Base-by-base conservation (phyloP, 768 basidiomycete species). In the Calocybe cyanea region DNA sequence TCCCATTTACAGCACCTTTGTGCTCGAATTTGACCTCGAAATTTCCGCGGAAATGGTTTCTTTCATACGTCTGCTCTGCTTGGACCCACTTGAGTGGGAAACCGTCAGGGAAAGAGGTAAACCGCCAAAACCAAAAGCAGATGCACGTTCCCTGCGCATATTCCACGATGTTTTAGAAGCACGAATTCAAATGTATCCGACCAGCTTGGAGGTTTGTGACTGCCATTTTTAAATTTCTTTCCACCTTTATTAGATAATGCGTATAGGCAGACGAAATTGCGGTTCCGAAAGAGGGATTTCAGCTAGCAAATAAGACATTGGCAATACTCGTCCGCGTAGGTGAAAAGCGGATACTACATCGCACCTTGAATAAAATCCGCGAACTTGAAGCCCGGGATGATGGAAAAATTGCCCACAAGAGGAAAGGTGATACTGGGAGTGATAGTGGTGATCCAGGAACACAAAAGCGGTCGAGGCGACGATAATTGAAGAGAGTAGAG, bases 241-340 rank as follows among this genome's bases (percentile, higher is more conserved):
- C 23, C 21, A 40, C 30, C 17, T 32, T 35, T 23, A 18, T 41
- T 21, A 52, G 35, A 28, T 20, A 48, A 33, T 28, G 7, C 18
- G 32, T 53, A 31, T 25, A 73, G 68, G 59, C 81, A 68, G 79
- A 82, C 34, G 81, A 87, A 42, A 70, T 72, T 45, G 13, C 46
- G 44, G n/a, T 58, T 77, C 5, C 11, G 5, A 28, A 11, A 28
- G 11, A 6, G 6, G 25, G 25, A 28, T 28, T 28, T 28, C 11
- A 28, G 1, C 45, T 71, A 3, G 46, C 67, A 42, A 79, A 81
- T 53, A 75, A 71, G 55, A 70, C 69, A 48, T 70, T 82, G 47
- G 91, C 92, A 1, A 58, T 84, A 7, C 65, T 87, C 37, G 88
- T 92, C 10, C 75, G 92, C 28, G 60, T 89, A 8, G 87, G 88